Evolutionary conservation across 2,329 filamentous ascomycete genomes (phyloP), one percentile per base, ranked within the genome.

Genomic region (Epichloe gansuensis): DNA sequence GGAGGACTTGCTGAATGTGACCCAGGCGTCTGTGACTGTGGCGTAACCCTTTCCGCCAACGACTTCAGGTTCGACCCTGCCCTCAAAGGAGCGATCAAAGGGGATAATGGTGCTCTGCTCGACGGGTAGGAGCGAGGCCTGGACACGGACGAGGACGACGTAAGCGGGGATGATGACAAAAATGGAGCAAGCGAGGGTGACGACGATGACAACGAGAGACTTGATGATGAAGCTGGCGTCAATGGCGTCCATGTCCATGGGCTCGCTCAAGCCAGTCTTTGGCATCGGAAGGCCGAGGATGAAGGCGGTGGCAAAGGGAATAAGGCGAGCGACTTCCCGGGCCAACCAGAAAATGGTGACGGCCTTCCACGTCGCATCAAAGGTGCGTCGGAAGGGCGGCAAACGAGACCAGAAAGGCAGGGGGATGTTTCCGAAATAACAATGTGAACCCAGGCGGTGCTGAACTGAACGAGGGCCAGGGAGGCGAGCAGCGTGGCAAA

Each of bases 31-130:
- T 48, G 79, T 66, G 62, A 91, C 77, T 42, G 85, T 80, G 56
- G 88, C 76, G 59, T 80, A 82, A 58, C 88, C 86, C 57, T 76
- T 79, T 52, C 86, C 88, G 54, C 81, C 83, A n/a, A 89, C 73
- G 48, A 89, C 76, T 55, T 80, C 78, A n/a, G 87, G 83, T 58
- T 85, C 80, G 31, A 91, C 80, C 64, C 83, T 85, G 60, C 88
- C 88, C 57, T 78, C 81, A 63, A 94, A 94, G 34, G 84, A 85
- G 58, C 90, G 86, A 74, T 97, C 91, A 62, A 97, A 95, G 35
- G 88, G 85, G 38, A 97, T 83, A 58, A 96, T 86, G 28, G 88
- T 82, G 70, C 94, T 85, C 59, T 90, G 79, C 17, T 88, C 83
- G 54, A 88, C 84, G 0, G 89, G 81, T 3, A 97, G 81, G 60